These are phyloP conservation scores for Talaromyces sp. DNA, from an alignment of 2,329 filamentous ascomycete genomes.

Conservation along the genomic window DNA sequence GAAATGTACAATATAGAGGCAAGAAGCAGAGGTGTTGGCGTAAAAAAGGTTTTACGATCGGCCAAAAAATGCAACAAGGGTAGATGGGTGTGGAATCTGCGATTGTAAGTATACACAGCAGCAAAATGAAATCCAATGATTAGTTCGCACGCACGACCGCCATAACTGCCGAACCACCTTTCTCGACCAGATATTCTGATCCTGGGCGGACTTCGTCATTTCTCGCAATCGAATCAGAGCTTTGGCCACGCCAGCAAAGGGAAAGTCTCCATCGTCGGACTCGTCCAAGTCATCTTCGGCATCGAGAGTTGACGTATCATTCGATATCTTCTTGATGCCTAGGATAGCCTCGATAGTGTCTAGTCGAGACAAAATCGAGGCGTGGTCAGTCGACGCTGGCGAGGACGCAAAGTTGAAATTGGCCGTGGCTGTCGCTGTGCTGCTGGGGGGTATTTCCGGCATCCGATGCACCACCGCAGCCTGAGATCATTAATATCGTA, in stretches of 20 bases:
- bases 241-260: constrained; percentile 16
- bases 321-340: constrained; percentile 15
- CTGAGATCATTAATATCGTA: constrained; percentile 11
- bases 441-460: constrained; percentile 6
- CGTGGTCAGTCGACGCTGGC: constrained; percentile 9
- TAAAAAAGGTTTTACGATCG: constrained; percentile 19
- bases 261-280: constrained; percentile 11
- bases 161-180: constrained; percentile 19
- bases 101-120: constrained; percentile 1
- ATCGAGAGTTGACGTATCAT: not conserved
- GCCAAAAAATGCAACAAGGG: constrained; percentile 24
- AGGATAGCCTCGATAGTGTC: constrained; percentile 20
- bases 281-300: constrained; percentile 11
- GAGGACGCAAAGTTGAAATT: constrained; percentile 1
- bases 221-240: constrained; percentile 17
- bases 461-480: constrained; percentile 20
- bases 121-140: not conserved
- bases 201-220: constrained; percentile 17
- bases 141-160: constrained; percentile 18
- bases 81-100: constrained; percentile 21
- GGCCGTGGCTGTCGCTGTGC: not conserved
- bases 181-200: constrained; percentile 19
- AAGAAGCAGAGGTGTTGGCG: constrained; percentile 21
- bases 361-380: constrained; percentile 18
- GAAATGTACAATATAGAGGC: constrained; percentile 25